Evolutionary conservation across 208 protist genomes (phyloP).

Genomic region (Acanthamoeba culbertsoni): DNA sequence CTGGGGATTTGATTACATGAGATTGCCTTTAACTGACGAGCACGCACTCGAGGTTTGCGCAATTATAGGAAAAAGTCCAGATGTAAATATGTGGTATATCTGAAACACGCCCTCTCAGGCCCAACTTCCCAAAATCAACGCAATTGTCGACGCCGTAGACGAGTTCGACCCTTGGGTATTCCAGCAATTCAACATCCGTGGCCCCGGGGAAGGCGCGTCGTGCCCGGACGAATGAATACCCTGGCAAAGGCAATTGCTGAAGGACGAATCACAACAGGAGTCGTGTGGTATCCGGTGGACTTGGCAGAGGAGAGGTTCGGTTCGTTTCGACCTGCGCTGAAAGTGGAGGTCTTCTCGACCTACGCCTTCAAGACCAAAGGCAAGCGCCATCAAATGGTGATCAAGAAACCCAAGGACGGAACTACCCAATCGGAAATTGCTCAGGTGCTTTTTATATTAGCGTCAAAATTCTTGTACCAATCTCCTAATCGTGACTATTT

Average conservation of each 20-base stretch:
- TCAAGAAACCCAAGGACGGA: neutral
- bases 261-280: neutral
- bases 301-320: neutral
- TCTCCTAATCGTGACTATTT: neutral
- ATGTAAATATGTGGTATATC: no score
- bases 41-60: neutral
- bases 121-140: conserved; percentile 32
- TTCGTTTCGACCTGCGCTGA: neutral
- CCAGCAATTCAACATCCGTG: neutral
- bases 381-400: neutral
- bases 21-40: neutral
- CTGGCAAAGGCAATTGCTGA: no score
- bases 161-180: neutral
- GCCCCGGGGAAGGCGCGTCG: neutral
- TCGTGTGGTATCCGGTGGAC: conserved; percentile 21
- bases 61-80: no score
- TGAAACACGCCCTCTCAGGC: no score
- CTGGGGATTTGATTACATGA: neutral
- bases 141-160: neutral
- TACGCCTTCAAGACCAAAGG: conserved; percentile 53
- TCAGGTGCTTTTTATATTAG: no score
- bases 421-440: no score
- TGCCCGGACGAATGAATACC: neutral
- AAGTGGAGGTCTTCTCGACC: neutral
- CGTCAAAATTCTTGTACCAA: neutral